Evolutionary conservation across 2,329 filamentous ascomycete species (phyloP), one percentile per base, ranked within the genome.

Genomic region (Ophiostoma himal-ulmi): DNA sequence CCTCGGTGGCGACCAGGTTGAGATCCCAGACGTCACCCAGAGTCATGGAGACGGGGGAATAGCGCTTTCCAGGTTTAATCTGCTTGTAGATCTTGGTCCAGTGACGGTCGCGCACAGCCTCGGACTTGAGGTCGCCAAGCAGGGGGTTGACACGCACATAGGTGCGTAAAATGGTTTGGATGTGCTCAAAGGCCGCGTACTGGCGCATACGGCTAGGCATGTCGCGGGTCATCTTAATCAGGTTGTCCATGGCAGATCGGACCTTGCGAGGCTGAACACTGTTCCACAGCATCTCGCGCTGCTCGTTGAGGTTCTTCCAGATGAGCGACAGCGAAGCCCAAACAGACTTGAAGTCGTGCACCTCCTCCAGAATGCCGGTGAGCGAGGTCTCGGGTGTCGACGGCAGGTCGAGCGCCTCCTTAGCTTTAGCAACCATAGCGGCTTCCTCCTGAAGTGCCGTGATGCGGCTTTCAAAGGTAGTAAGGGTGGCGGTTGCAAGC

Each of bases 141-240:
- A 97, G 85, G 13, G 90, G 85, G 77, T 98, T 99, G 75, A 96
- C 93, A 79, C 97, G 98, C 73, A 97, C 85, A 67, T 96, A 86
- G 73, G 94, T 90, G 64, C 93, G 91, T 57, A 99, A 86, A 39
- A 96, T 91, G 73, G 88, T 93, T 78, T 99, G 96, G 54, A 99
- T 93, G 77, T 99, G 94, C 80, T 99, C 96, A 78, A 99, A 99
- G n/a, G 96, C 96, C 75, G 96, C 94, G 79, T 99, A 99, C 77
- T 99, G 96, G 72, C 96, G 90, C 94, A 99, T 98, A 72, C 95
- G 90, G 80, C 93, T 97, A 0, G 96, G 95, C 95, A 99, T 98
- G 73, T 98, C 94, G 81, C 97, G 98, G 48, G 94, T 98, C 86
- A 96, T 96, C 83, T 97, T 97, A 79, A 98, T 92, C 69, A 98